A percentile compares a stretch with the other conserved stretches of the same genome.
Conservation (phyloP, 1,284 basidiomycete species). For the Coniferiporia weirii region DNA sequence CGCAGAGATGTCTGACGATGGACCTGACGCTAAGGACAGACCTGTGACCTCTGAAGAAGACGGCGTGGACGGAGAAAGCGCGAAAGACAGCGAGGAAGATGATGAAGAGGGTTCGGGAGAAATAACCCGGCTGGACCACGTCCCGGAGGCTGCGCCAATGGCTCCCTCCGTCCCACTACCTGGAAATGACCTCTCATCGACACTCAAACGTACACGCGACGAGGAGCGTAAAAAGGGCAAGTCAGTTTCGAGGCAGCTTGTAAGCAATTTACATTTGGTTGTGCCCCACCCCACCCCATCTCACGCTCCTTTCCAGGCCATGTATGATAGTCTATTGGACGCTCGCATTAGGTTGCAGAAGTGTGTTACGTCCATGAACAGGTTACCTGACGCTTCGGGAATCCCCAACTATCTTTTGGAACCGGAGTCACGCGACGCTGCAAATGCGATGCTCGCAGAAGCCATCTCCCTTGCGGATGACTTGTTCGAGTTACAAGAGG, state of each 20-base stretch:
- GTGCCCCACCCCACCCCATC: not conserved
- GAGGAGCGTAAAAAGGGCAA: slow-evolving; percentile 72
- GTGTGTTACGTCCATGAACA: slow-evolving; percentile 57
- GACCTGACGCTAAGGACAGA: not conserved
- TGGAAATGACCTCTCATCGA: slow-evolving; percentile 45
- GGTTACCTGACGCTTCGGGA: slow-evolving; percentile 44
- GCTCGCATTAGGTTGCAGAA: slow-evolving; percentile 88
- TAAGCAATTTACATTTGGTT: slow-evolving; percentile 33
- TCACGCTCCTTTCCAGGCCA: slow-evolving; percentile 39
- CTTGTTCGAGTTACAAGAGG: slow-evolving; percentile 65
- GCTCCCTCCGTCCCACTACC: slow-evolving; percentile 2
- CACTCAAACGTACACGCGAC: slow-evolving; percentile 54
- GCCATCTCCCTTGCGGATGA: slow-evolving; percentile 57
- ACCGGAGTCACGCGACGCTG: slow-evolving; percentile 24
- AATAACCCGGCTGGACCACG: slow-evolving; percentile 18
- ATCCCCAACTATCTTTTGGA: slow-evolving; percentile 21
- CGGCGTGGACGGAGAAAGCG: not conserved
- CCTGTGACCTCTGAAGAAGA: slow-evolving; percentile 17
- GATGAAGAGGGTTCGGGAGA: slow-evolving; percentile 23
- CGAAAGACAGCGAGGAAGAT: slow-evolving; percentile 14
- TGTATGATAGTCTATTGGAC: slow-evolving; percentile 84
- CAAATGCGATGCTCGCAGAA: slow-evolving; percentile 51
- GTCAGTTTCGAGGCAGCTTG: slow-evolving; percentile 79
- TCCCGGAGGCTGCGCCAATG: not conserved
- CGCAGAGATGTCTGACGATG: slow-evolving; percentile 9